Conservation (phyloP, 306 rosid species). For the Medicago truncatula region MtrunA17r5.0-ANR NC_053045.1:35287001-35287500, state of each 20-base stretch:
- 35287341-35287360: constrained; percentile 77
- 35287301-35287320: constrained; percentile 78
- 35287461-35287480: constrained; percentile 87
- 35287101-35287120: constrained; percentile 76
- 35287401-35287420: constrained; percentile 70
- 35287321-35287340: constrained; percentile 73
- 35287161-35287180: constrained; percentile 91
- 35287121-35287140: constrained; percentile 85
- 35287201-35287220: constrained; percentile 72
- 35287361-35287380: constrained; percentile 84
- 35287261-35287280: constrained; percentile 76
- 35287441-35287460: constrained; percentile 86
- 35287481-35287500: constrained; percentile 87
- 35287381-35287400: constrained; percentile 81
- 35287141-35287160: constrained; percentile 88
- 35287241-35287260: constrained; percentile 87
- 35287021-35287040: constrained; percentile 77
- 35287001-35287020: constrained; percentile 71
- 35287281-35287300: constrained; percentile 76
- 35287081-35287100: constrained; percentile 67
- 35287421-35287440: constrained; percentile 70
- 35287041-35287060: constrained; percentile 81
- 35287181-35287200: constrained; percentile 80
- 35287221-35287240: constrained; percentile 97
- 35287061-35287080: constrained; percentile 74